These are phyloP conservation scores for Piloderma croceum DNA, from an alignment of 768 basidiomycete species.

Conservation along the genomic window DNA sequence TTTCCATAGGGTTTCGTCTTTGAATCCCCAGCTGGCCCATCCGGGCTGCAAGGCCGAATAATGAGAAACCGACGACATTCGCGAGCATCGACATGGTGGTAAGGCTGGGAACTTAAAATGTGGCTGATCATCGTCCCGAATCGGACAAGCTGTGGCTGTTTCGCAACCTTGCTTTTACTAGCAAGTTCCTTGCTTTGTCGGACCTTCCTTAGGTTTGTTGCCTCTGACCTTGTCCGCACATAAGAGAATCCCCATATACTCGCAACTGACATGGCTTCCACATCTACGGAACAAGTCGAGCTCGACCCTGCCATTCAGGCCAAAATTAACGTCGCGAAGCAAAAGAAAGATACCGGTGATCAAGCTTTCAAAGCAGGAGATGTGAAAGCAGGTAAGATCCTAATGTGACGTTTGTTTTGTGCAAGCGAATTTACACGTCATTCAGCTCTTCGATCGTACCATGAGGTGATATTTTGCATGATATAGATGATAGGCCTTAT, in stretches of 20 bases:
- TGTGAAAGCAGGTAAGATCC: slow-evolving; percentile 47
- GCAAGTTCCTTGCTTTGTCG: too few relatives aligned
- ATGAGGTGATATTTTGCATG: too few relatives aligned
- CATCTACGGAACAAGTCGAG: background rate
- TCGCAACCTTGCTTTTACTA: too few relatives aligned
- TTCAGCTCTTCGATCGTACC: slow-evolving; percentile 60
- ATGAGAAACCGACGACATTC: slow-evolving; percentile 71
- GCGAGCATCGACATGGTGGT: slow-evolving; percentile 55
- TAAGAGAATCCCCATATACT: too few relatives aligned
- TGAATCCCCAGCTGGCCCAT: slow-evolving; percentile 87
- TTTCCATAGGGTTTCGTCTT: slow-evolving; percentile 69
- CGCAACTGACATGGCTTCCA: background rate
- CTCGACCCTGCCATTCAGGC: slow-evolving; percentile 25
- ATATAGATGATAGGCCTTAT: too few relatives aligned
- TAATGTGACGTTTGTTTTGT: background rate
- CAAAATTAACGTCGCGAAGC: slow-evolving; percentile 57
- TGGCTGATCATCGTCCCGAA: background rate
- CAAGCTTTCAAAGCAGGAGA: slow-evolving; percentile 65
- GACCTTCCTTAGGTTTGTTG: too few relatives aligned
- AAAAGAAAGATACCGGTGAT: slow-evolving; percentile 65
- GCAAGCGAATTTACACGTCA: slow-evolving; percentile 6
- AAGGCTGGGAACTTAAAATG: background rate
- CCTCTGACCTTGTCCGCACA: too few relatives aligned
- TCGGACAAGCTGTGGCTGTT: too few relatives aligned
- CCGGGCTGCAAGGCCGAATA: slow-evolving; percentile 77